phyloP scores from a whole-genome alignment of 192 early-diverging fungal genomes.

The Coemansia sp. region DNA sequence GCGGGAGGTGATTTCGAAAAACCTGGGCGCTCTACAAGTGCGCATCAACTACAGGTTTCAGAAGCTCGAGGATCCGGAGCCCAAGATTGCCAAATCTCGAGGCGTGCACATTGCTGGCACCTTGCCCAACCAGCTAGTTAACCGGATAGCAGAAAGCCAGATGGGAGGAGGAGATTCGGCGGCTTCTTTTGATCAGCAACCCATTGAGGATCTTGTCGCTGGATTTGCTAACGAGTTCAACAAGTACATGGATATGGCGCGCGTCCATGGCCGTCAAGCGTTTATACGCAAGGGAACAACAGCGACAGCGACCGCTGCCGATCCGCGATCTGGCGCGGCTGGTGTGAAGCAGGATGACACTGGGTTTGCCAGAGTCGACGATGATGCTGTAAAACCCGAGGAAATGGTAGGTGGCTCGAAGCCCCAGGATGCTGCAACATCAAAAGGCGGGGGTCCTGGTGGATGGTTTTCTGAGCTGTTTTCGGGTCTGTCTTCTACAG shows the following conservation, averaged over 20 bases:
- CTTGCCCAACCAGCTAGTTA: constrained; percentile 35
- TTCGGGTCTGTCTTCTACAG: constrained; percentile 7
- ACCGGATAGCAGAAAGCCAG: constrained; percentile 12
- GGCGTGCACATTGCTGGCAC: constrained; percentile 45
- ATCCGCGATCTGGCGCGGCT: neutral
- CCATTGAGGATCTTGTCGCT: constrained; percentile 45
- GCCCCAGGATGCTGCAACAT: neutral
- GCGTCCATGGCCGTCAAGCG: constrained; percentile 20
- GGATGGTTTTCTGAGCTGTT: constrained; percentile 49
- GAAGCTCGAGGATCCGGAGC: constrained; percentile 52
- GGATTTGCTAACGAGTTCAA: constrained; percentile 46
- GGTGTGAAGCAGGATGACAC: constrained; percentile 2
- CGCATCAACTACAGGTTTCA: constrained; percentile 70
- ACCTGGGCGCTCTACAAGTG: constrained; percentile 68
- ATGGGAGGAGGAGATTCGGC: constrained; percentile 9
- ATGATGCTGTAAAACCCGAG: constrained; percentile 22
- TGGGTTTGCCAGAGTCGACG: constrained; percentile 46
- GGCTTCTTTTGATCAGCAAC: constrained; percentile 9
- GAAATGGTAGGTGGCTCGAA: neutral
- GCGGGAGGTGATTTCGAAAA: constrained; percentile 58
- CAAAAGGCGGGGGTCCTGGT: neutral
- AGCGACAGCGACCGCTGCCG: neutral
- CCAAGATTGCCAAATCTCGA: constrained; percentile 31
- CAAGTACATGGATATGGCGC: constrained; percentile 41
- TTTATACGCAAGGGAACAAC: constrained; percentile 21